These are phyloP conservation scores for Pinus tabuliformis DNA, from an alignment of 75 land plant species.

Conservation along the genomic window DNA sequence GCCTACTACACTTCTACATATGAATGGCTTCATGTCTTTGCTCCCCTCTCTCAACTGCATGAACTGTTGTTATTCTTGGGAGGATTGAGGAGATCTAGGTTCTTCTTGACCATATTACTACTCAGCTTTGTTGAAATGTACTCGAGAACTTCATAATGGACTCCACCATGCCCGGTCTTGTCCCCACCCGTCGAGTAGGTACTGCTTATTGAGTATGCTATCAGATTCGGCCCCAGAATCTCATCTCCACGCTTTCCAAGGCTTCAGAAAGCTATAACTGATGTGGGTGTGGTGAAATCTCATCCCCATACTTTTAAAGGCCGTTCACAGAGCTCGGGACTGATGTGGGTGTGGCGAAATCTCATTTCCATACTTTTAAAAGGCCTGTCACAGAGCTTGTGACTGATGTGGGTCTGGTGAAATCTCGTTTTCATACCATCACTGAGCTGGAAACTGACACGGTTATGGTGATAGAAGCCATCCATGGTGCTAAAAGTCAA, in stretches of 20 bases:
- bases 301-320: neutral
- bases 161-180: neutral
- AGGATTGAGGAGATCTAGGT: neutral
- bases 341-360: neutral
- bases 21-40: neutral
- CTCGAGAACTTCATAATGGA: neutral
- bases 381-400: neutral
- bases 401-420: neutral
- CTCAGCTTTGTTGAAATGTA: slow-evolving; percentile 6
- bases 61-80: no score
- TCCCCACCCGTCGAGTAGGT: neutral
- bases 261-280: neutral
- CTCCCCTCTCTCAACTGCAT: no score
- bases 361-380: neutral
- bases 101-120: neutral
- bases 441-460: neutral
- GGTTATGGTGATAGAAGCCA: neutral
- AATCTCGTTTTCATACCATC: neutral
- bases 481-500: neutral
- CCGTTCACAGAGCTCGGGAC: neutral
- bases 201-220: slow-evolving; percentile 2
- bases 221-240: slow-evolving; percentile 7
- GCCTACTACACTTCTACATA: neutral
- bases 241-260: neutral
- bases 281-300: neutral